Evolutionary conservation across 345 rosid genomes (phyloP).

Genomic region (Gossypium herbaceum): DNA sequence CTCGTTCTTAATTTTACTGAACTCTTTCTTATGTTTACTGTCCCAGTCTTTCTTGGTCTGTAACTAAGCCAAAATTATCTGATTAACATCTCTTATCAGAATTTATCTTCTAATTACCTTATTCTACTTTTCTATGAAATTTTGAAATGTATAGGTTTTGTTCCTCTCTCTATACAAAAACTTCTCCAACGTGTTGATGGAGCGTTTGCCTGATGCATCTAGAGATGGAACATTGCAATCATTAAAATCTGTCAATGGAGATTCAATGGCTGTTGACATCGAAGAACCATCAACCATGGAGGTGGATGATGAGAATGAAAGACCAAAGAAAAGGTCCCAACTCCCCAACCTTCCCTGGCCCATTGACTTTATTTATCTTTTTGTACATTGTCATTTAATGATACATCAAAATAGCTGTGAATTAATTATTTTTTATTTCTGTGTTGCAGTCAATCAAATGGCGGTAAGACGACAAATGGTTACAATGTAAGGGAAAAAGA

Average conservation of each 20-base stretch:
- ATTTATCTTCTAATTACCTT: background rate
- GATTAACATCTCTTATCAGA: background rate
- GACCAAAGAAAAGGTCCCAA: constrained; percentile 39
- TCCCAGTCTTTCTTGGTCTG: background rate
- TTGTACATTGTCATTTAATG: background rate
- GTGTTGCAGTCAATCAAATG: constrained; percentile 47
- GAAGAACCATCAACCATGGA: constrained; percentile 73
- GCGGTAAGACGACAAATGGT: constrained; percentile 25
- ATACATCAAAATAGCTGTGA: background rate
- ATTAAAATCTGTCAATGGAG: constrained; percentile 48
- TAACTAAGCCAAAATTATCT: background rate
- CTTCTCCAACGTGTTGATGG: constrained; percentile 64
- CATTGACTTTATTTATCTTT: background rate
- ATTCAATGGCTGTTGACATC: constrained; percentile 50
- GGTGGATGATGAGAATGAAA: constrained; percentile 65
- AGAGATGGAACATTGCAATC: constrained; percentile 50
- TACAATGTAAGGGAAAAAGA: constrained; percentile 70
- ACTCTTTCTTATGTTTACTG: background rate
- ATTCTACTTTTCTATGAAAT: constrained; percentile 12
- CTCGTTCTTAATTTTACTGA: background rate
- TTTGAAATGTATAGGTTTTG: constrained; percentile 43
- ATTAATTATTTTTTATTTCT: constrained; percentile 4
- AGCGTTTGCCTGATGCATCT: constrained; percentile 77
- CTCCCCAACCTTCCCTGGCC: background rate
- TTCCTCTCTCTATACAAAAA: constrained; percentile 60